Conservation (phyloP, 352 stramenopile genomes). For the Phytopythium delawarense region DNA sequence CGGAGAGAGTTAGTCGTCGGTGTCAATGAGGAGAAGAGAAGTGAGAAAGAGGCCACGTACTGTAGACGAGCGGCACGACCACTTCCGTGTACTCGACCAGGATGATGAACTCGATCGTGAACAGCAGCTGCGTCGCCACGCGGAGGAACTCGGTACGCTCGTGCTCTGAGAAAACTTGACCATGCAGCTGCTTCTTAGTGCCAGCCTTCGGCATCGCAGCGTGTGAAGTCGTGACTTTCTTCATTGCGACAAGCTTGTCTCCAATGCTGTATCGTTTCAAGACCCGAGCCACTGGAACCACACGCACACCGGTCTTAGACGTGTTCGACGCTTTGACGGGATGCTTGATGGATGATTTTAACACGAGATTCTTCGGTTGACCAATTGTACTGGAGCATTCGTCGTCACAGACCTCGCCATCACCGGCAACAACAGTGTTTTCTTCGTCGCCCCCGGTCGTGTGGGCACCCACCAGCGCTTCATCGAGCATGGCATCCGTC, state of each 20-base stretch:
- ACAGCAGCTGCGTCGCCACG: constrained; percentile 21
- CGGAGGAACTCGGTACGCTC: constrained; percentile 11
- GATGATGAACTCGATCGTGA: constrained; percentile 27
- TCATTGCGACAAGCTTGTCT: neutral
- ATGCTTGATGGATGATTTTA: neutral
- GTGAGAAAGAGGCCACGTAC: constrained; percentile 9
- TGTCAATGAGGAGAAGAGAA: too few relatives aligned
- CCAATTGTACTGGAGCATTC: neutral
- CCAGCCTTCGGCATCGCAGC: neutral
- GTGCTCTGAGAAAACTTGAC: constrained; percentile 2
- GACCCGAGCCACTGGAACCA: neutral
- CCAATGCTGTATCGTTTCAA: neutral
- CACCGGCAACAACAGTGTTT: neutral
- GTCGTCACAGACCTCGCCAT: neutral
- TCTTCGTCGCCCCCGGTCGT: constrained; percentile 4
- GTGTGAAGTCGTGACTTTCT: neutral
- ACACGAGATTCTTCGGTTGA: neutral
- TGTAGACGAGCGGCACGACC: constrained; percentile 22
- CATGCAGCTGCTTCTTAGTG: neutral
- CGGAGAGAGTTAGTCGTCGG: neutral
- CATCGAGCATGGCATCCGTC: neutral
- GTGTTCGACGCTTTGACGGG: neutral
- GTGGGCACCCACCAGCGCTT: neutral
- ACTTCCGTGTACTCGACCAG: constrained; percentile 31
- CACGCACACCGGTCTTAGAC: neutral